A percentile compares a stretch with the other conserved stretches of the same genome.
Conservation (phyloP, 2,329 filamentous ascomycete genomes). For the Gaeumannomyces sp. region DNA sequence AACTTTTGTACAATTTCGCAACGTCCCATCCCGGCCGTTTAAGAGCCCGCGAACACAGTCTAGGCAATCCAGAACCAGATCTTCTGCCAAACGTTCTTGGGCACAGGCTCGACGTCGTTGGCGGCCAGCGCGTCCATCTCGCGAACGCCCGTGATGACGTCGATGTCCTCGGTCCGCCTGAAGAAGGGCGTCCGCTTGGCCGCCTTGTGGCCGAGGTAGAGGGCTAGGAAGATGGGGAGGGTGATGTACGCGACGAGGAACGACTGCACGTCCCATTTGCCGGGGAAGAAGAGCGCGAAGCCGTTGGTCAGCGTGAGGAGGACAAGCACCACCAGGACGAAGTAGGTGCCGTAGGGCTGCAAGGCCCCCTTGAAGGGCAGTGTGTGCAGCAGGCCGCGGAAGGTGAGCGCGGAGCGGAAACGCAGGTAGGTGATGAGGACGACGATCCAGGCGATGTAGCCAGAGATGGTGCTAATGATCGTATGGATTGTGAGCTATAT, state of each 20-base stretch:
- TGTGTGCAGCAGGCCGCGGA: conserved; percentile 42
- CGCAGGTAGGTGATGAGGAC: conserved; percentile 53
- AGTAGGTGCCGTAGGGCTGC: conserved; percentile 60
- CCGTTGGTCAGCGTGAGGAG: conserved; percentile 68
- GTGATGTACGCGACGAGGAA: conserved; percentile 64
- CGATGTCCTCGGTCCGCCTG: conserved; percentile 42
- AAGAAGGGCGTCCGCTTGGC: conserved; percentile 36
- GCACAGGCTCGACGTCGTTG: conserved; percentile 37
- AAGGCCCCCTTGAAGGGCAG: conserved; percentile 46
- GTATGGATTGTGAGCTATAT: conserved; percentile 33
- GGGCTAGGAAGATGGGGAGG: conserved; percentile 51
- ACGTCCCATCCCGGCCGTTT: no score
- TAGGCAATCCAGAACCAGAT: conserved; percentile 52
- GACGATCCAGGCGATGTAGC: conserved; percentile 55
- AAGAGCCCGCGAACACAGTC: neutral
- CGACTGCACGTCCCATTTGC: conserved; percentile 52
- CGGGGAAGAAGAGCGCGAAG: conserved; percentile 66
- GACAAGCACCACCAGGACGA: conserved; percentile 51
- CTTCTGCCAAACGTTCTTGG: conserved; percentile 46
- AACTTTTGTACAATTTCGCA: no score
- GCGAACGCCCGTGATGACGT: conserved; percentile 51
- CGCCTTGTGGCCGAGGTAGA: conserved; percentile 58
- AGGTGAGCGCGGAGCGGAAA: conserved; percentile 50
- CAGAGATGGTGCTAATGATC: conserved; percentile 48
- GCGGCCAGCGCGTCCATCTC: conserved; percentile 55